Conservation (phyloP, 2,329 filamentous ascomycete genomes). For the Aspergillus intermedius region DNA sequence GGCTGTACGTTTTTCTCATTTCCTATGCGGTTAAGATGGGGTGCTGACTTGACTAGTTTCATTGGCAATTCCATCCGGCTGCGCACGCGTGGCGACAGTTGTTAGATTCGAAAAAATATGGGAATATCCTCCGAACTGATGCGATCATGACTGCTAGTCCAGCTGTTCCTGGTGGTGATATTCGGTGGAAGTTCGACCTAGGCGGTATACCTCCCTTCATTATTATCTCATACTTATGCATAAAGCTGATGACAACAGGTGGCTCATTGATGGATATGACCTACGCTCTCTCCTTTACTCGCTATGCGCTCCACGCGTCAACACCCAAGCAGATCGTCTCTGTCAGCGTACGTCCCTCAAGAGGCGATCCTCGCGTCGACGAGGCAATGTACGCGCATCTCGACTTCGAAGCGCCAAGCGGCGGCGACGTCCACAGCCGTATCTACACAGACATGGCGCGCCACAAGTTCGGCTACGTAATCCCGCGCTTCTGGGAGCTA, state of each 20-base stretch:
- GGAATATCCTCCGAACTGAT: slow-evolving; percentile 24
- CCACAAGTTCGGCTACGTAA: slow-evolving; percentile 12
- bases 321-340: slow-evolving; percentile 24
- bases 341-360: slow-evolving; percentile 19
- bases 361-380: slow-evolving; percentile 22
- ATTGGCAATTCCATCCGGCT: slow-evolving; percentile 41
- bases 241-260: slow-evolving; percentile 11
- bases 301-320: slow-evolving; percentile 25
- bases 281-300: slow-evolving; percentile 29
- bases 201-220: slow-evolving; percentile 12
- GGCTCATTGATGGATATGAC: slow-evolving; percentile 37
- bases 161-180: slow-evolving; percentile 24
- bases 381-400: slow-evolving; percentile 26
- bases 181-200: slow-evolving; percentile 34
- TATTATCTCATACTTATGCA: not conserved
- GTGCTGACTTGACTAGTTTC: slow-evolving; percentile 14
- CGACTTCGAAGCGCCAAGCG: slow-evolving; percentile 16
- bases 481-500: slow-evolving; percentile 27
- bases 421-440: slow-evolving; percentile 19
- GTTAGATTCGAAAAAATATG: slow-evolving; percentile 28
- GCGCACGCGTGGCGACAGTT: slow-evolving; percentile 31
- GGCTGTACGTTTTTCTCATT: slow-evolving; percentile 25
- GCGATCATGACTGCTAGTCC: slow-evolving; percentile 21
- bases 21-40: not conserved
- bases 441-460: slow-evolving; percentile 28